A percentile compares a stretch with the other conserved stretches of the same genome.
Evolutionary conservation across 306 rosid genomes (phyloP).

Genomic region (Crotalaria pallida): DNA sequence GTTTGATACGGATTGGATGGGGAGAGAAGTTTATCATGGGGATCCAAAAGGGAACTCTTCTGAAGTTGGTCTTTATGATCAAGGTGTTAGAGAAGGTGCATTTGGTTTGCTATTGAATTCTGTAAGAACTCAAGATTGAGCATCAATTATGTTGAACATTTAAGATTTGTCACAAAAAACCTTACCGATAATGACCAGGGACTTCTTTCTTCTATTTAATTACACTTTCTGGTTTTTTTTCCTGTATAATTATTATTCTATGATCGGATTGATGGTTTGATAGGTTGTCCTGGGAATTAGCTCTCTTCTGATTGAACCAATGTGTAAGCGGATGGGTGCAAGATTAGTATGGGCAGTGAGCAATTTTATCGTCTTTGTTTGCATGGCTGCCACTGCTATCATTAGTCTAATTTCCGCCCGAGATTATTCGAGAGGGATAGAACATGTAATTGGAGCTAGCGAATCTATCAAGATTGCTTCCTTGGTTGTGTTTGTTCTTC

Average conservation of each 20-base stretch:
- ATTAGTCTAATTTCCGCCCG: slow-evolving; percentile 63
- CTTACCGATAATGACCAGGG: background rate
- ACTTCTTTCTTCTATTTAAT: background rate
- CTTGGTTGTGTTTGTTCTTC: slow-evolving; percentile 81
- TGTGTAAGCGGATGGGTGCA: slow-evolving; percentile 87
- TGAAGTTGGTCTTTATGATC: slow-evolving; percentile 57
- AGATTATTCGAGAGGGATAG: slow-evolving; percentile 56
- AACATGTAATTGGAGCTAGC: slow-evolving; percentile 74
- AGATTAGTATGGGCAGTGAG: slow-evolving; percentile 93
- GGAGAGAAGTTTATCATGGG: slow-evolving; percentile 98
- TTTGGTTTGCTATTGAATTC: slow-evolving; percentile 99
- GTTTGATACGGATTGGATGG: slow-evolving; percentile 99
- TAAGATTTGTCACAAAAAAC: background rate
- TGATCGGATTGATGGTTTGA: slow-evolving; percentile 18
- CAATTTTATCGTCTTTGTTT: slow-evolving; percentile 86
- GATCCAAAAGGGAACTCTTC: slow-evolving; percentile 72
- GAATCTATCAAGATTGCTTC: slow-evolving; percentile 67
- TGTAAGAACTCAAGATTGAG: slow-evolving; percentile 77
- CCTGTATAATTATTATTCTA: slow-evolving; percentile 10
- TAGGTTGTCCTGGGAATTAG: slow-evolving; percentile 93
- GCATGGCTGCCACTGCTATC: slow-evolving; percentile 93
- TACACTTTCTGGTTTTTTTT: background rate
- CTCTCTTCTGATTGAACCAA: slow-evolving; percentile 90
- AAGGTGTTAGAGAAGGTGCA: slow-evolving; percentile 99
- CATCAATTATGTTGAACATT: slow-evolving; percentile 2